These are phyloP conservation scores for Paraphysoderma sedebokerense DNA, from an alignment of 371 early-diverging fungal genomes.

Conservation along the genomic window DNA sequence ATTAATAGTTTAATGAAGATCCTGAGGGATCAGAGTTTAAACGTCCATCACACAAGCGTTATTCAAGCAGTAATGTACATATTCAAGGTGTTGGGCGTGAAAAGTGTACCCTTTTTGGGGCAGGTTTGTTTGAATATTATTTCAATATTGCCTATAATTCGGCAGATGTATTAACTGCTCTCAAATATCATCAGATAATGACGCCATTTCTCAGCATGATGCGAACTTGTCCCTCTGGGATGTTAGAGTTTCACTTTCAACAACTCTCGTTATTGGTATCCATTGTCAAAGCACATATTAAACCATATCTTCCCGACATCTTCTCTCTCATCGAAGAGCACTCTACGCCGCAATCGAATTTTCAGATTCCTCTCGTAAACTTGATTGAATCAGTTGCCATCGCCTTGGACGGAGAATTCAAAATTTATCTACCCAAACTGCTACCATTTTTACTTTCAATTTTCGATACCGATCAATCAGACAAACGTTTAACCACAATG, in stretches of 20 bases:
- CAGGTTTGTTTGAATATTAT: slow-evolving; percentile 15
- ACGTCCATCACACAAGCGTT: slow-evolving; percentile 67
- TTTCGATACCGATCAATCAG: slow-evolving; percentile 63
- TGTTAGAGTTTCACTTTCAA: slow-evolving; percentile 81
- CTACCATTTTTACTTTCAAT: slow-evolving; percentile 47
- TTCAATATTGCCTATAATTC: neutral
- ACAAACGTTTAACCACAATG: slow-evolving; percentile 47
- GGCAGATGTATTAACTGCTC: neutral
- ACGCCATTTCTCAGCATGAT: slow-evolving; percentile 40
- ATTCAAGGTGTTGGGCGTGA: slow-evolving; percentile 66
- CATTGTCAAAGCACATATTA: slow-evolving; percentile 81
- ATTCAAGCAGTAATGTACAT: slow-evolving; percentile 86
- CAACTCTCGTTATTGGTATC: slow-evolving; percentile 64
- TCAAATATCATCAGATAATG: slow-evolving; percentile 20
- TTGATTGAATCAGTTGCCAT: slow-evolving; percentile 73
- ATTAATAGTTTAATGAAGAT: slow-evolving; percentile 81
- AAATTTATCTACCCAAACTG: slow-evolving; percentile 55
- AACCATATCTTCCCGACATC: slow-evolving; percentile 65
- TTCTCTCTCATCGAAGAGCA: slow-evolving; percentile 58
- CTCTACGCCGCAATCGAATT: slow-evolving; percentile 49
- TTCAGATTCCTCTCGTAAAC: slow-evolving; percentile 63
- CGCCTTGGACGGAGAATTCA: slow-evolving; percentile 77
- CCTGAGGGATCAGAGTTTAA: slow-evolving; percentile 61
- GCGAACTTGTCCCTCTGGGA: slow-evolving; percentile 49
- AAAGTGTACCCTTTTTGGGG: slow-evolving; percentile 35